Base-by-base conservation (phyloP, 805 yeast genomes). In the Wickerhamomyces mucosus region DNA sequence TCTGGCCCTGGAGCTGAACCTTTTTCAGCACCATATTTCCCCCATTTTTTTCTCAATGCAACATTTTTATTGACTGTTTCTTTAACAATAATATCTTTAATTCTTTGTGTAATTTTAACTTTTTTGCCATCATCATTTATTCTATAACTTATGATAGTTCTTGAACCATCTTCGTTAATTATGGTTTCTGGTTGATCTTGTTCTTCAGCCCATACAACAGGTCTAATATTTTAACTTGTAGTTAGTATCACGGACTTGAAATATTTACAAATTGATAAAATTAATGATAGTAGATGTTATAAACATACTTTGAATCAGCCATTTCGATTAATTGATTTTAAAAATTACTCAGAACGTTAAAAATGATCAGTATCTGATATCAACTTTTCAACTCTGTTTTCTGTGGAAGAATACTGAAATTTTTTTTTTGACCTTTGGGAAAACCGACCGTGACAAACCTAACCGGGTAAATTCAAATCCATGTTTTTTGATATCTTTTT, bases 1-100 rank as follows among this genome's bases (percentile, higher is more conserved):
- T 85, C 92, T 34, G 96, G 96, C 4, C 96, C 96, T 16, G 86
- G 73, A 3, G 81, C 72, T 18, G 75, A 65, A 39, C 65, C 67
- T 46, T 63, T 70, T 52, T 88, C 96, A 34, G 68, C 75, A 35
- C 97, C 98, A 57, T 77, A 92, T 58, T 84, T 84, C 39, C 62
- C 55, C 97, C 96, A 92, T 44, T 73, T 72, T 57, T 78, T 79
- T 59, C 97, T 81, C 36, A 65, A 69, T n/a, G 96, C 96, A 38
- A 89, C 84, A 26, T 70, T 67, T 30, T 82, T 86, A 56, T 84
- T 83, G 26, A 86, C 96, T 41, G 68, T 72, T 56, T 84, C 95
- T 50, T 74, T 78, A 24, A 79, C 83, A 45, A 69, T 72, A 38
- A 81, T 73, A 49, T 79, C 82, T 55, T 71, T 78, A 53, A 92